Base-by-base conservation (phyloP, 1,284 basidiomycete genomes). In the Microbotryomycetes sp. region DNA sequence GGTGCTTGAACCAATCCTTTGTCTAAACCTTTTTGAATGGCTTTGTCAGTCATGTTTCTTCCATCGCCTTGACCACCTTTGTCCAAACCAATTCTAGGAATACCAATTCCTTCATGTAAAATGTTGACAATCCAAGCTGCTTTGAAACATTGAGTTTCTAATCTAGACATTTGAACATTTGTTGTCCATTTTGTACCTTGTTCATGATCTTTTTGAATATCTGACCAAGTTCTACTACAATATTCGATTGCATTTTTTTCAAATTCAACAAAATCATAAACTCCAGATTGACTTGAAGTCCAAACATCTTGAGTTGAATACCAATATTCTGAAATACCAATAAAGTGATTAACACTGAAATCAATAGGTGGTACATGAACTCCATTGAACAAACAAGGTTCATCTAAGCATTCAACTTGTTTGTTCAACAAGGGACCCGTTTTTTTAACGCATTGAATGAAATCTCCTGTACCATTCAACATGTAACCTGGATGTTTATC, bases 91-190 rank as follows among this genome's bases (percentile, higher is more conserved):
- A 97, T 86, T 31, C 96, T 83, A 14, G 96, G 96, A 73, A 99
- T 84, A 16, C 92, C 92, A 58, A 99, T 87, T 26, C 94, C 96
- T 72, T 97, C 90, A 73, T 98, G 94, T 4, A 99, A 78, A 26
- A 99, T 88, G 73, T 97, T 97, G 60, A 88, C 86, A 62, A 99
- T 84, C 96, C 96, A 99, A 1, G 94, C 93, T 1, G 94, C 92
- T 76, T 99, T 99, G 85, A 99, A 98, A 75, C 96, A 98, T 74
- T 99, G 96, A 87, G 94, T 89, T 77, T 94, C 84, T 63, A 98
- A 77, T 32, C 94, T 83, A 42, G 87, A 83, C 46, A 89, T 77
- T 73, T 93, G 91, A 57, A 96, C 86, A 70, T 76, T 57, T 81
- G 80, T 4, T 45, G 55, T 56, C 62, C 36, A 79, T 75, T 60